Conservation (phyloP, 805 yeast genomes). For the Yamadazyma takamatsuzukensis region DNA sequence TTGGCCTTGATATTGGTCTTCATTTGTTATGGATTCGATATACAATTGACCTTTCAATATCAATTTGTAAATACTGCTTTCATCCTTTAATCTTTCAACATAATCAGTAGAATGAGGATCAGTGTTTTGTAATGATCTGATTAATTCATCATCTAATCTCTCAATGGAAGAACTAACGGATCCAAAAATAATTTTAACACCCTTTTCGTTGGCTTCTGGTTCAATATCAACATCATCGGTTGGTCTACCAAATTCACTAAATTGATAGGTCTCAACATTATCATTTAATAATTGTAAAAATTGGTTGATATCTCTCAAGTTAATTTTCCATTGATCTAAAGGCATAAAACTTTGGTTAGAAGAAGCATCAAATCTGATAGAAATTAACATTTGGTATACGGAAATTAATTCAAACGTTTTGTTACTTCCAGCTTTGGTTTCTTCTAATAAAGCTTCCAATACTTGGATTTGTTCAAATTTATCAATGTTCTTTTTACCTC, state of each 20-base stretch:
- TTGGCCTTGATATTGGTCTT: slow-evolving; percentile 21
- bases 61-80: slow-evolving; percentile 67
- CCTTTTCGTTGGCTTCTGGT: slow-evolving; percentile 53
- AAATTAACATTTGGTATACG: slow-evolving; percentile 75
- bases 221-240: slow-evolving; percentile 74
- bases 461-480: slow-evolving; percentile 69
- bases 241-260: slow-evolving; percentile 68
- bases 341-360: slow-evolving; percentile 71
- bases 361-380: slow-evolving; percentile 82
- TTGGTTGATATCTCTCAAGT: slow-evolving; percentile 57
- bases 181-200: slow-evolving; percentile 75
- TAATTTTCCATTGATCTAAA: slow-evolving; percentile 70
- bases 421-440: slow-evolving; percentile 17
- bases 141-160: slow-evolving; percentile 92
- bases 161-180: slow-evolving; percentile 84
- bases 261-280: slow-evolving; percentile 53
- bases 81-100: slow-evolving; percentile 85
- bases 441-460: slow-evolving; percentile 58
- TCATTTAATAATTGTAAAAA: slow-evolving; percentile 69
- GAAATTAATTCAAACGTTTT: slow-evolving; percentile 72
- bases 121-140: slow-evolving; percentile 77
- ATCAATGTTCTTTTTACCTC: slow-evolving; percentile 95
- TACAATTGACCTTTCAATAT: slow-evolving; percentile 84
- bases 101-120: slow-evolving; percentile 97
- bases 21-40: slow-evolving; percentile 59